Evolutionary conservation across 768 basidiomycete genomes (phyloP), one percentile per base, ranked within the genome.

Genomic region (Cytidiella melzeri): DNA sequence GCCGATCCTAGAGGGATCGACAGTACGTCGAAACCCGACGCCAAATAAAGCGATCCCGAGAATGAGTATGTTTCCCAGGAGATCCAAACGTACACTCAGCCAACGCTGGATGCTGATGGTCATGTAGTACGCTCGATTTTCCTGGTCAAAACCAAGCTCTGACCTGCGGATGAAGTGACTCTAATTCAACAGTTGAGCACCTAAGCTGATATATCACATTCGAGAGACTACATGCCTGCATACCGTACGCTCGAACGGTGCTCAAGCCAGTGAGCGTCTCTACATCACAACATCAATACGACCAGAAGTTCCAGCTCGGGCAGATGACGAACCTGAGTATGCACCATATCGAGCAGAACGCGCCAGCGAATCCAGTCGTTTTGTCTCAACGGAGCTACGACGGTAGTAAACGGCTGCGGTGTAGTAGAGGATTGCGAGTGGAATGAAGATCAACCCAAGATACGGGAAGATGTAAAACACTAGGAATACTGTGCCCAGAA

Each of bases 21-120:
- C 74, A 0, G 73, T 64, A 28, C 69, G 65, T 13, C 83, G 66
- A 60, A 81, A 80, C 2, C 79, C 77, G 11, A 79, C 78, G 2
- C 81, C 84, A 60, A 88, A 87, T 11, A 89, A 63, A 2, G 70
- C 80, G 39, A 91, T 85, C 1, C 83, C 82, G 18, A 88, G 69
- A 20, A 88, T 71, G 11, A 89, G 65, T n/a, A 80, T 52, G 56
- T 84, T 84, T 1, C 78, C 82, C 21, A 84, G 76, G 23, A 85
- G 64, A 52, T 87, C 84, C 1, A 89, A 70, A 12, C 85, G 71
- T 6, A 83, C 61, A 3, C 73, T 72, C 1, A 86, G 68, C 82
- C 82, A 87, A 39, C 79, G 67, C 60, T 86, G 83, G 48, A 84
- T 79, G 4, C 76, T 68, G 34, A 85, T 71, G 0, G 77, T 80